Evolutionary conservation across 371 early-diverging fungal species (phyloP), one percentile per base, ranked within the genome.

Genomic region (Apophysomyces elegans): DNA sequence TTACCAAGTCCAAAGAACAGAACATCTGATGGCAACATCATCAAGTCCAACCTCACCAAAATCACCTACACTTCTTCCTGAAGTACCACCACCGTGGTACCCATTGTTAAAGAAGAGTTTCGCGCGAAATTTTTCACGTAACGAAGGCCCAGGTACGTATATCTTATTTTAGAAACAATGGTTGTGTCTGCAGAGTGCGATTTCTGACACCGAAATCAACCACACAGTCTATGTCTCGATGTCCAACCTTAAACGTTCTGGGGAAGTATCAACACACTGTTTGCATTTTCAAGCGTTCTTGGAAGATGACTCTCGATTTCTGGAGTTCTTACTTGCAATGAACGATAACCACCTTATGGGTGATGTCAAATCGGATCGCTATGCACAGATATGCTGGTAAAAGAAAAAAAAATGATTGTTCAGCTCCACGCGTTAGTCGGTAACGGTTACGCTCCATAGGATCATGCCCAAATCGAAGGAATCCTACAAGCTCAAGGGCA

Each of bases 391-490:
- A 16, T 80, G 76, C 38, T 88, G 89, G 86, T 85, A 75, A 66
- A 63, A n/a, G 56, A 26, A 26, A 26, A 26, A 26, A 26, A 3
- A 26, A 26, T 3, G 2, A 26, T 26, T 26, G 32, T 26, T 26
- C 2, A 26, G 32, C 36, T 8, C 11, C 14, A 54, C 8, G 62
- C 18, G 45, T 66, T 37, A 43, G 37, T 16, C 8, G 36, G 41
- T 38, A 38, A 54, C 45, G 21, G 26, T 59, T 21, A 14, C 1
- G 8, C 5, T 14, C 5, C 12, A 39, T 18, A 89, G 90, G 90
- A 83, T 80, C 6, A 88, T 91, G 89, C 88, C 90, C 13, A 88
- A 85, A 59, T 75, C 90, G 0, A 80, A 86, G 50, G 91, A 91
- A 61, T 85, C 87, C 56, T 92, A 85, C 65, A 84, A 81, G 47